Evolutionary conservation across 2,329 filamentous ascomycete species (phyloP), one percentile per base, ranked within the genome.

Genomic region (Lecanicillium sp.): DNA sequence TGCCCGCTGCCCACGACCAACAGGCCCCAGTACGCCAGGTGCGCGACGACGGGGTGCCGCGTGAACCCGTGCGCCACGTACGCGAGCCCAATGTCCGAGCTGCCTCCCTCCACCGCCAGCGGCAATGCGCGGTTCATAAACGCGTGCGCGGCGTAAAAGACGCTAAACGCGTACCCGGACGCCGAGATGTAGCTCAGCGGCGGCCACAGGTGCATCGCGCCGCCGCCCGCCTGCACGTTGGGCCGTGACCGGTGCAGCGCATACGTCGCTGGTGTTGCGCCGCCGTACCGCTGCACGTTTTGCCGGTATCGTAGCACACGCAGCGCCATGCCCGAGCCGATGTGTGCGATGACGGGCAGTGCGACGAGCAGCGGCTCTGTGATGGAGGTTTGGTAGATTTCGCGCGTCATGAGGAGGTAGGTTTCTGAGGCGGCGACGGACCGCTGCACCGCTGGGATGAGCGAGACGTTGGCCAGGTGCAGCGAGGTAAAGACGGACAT

Each of bases 31-130:
- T 94, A 95, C 2, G 83, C 81, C 1, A 72, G 49, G 57, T 79
- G 83, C n/a, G 84, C 77, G 8, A 82, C 57, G 2, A 71, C 48
- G 0, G 81, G 79, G 51, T 86, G 81, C 12, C 77, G 72, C 20
- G 84, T 79, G 54, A 96, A 92, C 3, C 86, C 87, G 61, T 97
- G 89, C 11, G 81, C 78, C 7, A 96, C 81, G 57, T 85, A 97
- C 11, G 78, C 81, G 11, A 97, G 66, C 1, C 86, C 85, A 29
- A 96, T 81, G 39, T 90, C 82, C n/a, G 86, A 85, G 52, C 81
- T 88, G 43, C 89, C 87, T 6, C 89, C 89, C 39, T 94, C 85
- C 32, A 87, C 74, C 19, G 77, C 67, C 25, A 89, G 60, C 3
- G 92, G 90, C 18, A 94, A 66, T 3, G 78, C 62, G 25, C 90